Conservation (phyloP, 1,284 basidiomycete species). For the Trametes pubescens region DNA sequence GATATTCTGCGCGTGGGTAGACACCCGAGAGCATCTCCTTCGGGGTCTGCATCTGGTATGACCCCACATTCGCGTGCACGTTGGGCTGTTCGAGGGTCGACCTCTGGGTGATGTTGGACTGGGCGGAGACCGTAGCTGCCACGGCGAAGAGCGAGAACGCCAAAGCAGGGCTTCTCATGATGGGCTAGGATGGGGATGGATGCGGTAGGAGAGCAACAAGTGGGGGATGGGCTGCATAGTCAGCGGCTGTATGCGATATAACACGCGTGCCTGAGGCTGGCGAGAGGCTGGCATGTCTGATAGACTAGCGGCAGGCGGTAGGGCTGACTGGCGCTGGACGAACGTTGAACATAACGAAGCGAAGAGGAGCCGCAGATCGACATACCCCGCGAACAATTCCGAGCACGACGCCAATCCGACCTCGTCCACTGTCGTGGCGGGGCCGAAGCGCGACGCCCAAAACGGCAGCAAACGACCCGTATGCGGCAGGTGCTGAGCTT, state of each 20-base stretch:
- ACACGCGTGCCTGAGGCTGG: not conserved
- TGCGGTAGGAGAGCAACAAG: not conserved
- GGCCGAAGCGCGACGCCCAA: conserved; percentile 20
- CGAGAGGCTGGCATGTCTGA: not conserved
- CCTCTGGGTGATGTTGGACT: not conserved
- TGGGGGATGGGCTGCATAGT: not conserved
- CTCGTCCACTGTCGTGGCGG: not conserved
- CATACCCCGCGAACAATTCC: not conserved
- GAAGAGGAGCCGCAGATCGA: too few species aligned
- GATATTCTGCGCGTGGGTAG: not conserved
- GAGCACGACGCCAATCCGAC: not conserved
- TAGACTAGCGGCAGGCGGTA: not conserved
- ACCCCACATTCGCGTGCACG: not conserved
- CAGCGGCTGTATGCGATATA: not conserved
- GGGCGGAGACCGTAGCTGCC: conserved; percentile 27
- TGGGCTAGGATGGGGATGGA: not conserved
- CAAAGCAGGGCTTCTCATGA: conserved; percentile 38
- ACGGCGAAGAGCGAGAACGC: conserved; percentile 37
- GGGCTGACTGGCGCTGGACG: not conserved
- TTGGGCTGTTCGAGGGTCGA: conserved; percentile 11
- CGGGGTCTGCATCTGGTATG: conserved; percentile 3
- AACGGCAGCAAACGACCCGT: conserved; percentile 21
- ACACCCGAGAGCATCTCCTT: conserved; percentile 2
- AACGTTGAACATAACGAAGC: not conserved
- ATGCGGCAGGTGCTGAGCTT: conserved; percentile 28